phyloP scores from a whole-genome alignment of 176 grass and related monocot species.

The Aegilops bicornis region DNA sequence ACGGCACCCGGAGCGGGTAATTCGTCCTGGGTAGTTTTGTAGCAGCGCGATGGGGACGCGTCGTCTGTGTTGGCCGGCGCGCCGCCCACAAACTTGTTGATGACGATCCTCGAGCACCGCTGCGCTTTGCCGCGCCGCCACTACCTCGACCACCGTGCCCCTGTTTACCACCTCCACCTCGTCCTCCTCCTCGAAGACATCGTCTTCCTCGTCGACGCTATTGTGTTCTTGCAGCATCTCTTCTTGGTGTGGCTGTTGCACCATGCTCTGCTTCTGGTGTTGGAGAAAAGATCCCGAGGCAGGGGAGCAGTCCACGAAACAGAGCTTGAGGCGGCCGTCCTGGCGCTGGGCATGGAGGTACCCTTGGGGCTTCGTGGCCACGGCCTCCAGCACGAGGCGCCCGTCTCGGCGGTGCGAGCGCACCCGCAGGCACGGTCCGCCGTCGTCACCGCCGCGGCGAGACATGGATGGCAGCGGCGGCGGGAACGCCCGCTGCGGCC shows the following conservation, averaged over 20 bases:
- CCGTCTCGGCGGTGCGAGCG: constrained; percentile 50
- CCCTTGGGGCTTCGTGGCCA: constrained; percentile 32
- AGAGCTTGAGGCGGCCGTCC: constrained; percentile 54
- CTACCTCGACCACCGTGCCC: constrained; percentile 56
- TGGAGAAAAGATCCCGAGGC: neutral
- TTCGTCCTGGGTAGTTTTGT: rapidly evolving
- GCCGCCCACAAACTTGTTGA: constrained; percentile 73
- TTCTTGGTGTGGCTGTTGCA: too few relatives aligned
- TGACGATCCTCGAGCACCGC: constrained; percentile 48
- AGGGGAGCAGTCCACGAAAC: constrained; percentile 36
- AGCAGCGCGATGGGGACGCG: neutral
- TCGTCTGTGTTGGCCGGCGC: neutral
- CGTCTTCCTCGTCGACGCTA: neutral
- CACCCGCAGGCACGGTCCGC: constrained; percentile 47
- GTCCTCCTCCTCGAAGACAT: constrained; percentile 34
- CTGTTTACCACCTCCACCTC: constrained; percentile 69
- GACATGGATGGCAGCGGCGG: constrained; percentile 55
- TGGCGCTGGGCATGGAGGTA: constrained; percentile 59
- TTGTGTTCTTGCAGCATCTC: too few relatives aligned
- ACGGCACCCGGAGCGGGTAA: neutral
- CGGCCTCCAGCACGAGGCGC: constrained; percentile 56
- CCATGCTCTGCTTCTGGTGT: too few relatives aligned
- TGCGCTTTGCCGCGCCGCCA: constrained; percentile 22
- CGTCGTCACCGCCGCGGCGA: constrained; percentile 12
- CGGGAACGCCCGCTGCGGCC: constrained; percentile 44